A percentile compares a stretch with the other conserved stretches of the same genome.
Conservation (phyloP, 169 alveolate species). For the Plasmodium coatneyi region DNA sequence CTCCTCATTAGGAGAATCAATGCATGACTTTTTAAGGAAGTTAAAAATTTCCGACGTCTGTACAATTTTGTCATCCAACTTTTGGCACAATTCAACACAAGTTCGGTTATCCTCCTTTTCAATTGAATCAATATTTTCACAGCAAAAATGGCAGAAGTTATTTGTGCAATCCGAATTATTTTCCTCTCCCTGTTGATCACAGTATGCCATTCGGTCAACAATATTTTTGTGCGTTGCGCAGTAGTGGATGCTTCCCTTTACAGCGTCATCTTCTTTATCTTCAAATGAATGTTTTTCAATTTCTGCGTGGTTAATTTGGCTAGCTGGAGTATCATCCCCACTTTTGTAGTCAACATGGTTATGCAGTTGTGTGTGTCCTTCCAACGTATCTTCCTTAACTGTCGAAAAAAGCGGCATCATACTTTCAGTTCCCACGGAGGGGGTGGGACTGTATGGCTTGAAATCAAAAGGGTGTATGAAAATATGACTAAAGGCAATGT, state of each 20-base stretch:
- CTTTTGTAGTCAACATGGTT: background rate
- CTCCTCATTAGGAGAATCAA: constrained; percentile 48
- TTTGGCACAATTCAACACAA: constrained; percentile 38
- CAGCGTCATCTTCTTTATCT: background rate
- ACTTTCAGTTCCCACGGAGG: background rate
- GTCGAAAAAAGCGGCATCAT: constrained; percentile 38
- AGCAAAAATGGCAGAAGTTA: constrained; percentile 54
- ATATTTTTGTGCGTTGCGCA: constrained; percentile 74
- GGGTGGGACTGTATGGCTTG: constrained; percentile 69
- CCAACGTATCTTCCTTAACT: constrained; percentile 33
- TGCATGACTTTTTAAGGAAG: constrained; percentile 66
- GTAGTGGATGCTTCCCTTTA: constrained; percentile 12
- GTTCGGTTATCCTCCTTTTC: constrained; percentile 38
- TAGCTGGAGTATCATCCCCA: background rate
- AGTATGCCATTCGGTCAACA: constrained; percentile 24
- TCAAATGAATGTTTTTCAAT: constrained; percentile 52
- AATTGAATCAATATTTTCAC: constrained; percentile 36
- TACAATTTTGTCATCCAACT: constrained; percentile 43
- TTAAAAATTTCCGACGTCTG: constrained; percentile 63
- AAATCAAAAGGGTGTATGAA: constrained; percentile 80
- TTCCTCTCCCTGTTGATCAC: constrained; percentile 36
- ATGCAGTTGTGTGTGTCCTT: constrained; percentile 17
- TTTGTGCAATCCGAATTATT: constrained; percentile 28
- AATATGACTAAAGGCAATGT: constrained; percentile 86
- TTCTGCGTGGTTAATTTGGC: constrained; percentile 5